Conservation (phyloP, 1,139 yeast species). For the Meyerozyma guilliermondii region DNA sequence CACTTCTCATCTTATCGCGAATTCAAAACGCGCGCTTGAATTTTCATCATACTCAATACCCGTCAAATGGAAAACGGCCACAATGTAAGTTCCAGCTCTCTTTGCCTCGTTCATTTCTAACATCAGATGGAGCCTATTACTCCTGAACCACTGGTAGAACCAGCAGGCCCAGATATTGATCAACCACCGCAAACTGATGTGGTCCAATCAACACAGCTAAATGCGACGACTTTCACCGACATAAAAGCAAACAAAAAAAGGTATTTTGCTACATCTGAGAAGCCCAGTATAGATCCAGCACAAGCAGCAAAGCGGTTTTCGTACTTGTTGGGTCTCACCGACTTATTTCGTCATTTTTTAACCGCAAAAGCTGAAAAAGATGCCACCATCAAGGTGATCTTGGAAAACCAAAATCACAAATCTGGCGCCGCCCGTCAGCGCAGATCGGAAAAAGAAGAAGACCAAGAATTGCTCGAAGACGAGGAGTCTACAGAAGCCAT, state of each 20-base stretch:
- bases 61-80: background rate
- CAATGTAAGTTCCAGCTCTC: background rate
- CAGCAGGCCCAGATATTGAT: background rate
- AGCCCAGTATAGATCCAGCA: constrained; percentile 43
- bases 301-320: constrained; percentile 60
- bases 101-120: background rate
- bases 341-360: constrained; percentile 64
- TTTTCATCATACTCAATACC: background rate
- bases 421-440: constrained; percentile 21
- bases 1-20: background rate
- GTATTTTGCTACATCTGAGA: constrained; percentile 48
- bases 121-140: background rate
- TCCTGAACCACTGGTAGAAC: background rate
- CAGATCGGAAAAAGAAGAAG: constrained; percentile 64
- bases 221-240: constrained; percentile 1
- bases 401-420: constrained; percentile 7
- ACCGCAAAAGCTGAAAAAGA: constrained; percentile 62
- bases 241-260: constrained; percentile 8
- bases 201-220: background rate
- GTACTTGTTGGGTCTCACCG: constrained; percentile 62
- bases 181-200: background rate
- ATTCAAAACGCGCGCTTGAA: background rate
- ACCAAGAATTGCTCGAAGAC: constrained; percentile 57
- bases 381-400: constrained; percentile 40
- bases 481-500: constrained; percentile 41